A percentile compares a stretch with the other conserved stretches of the same genome.
These are phyloP conservation scores for Teunomyces kruisii DNA, from an alignment of 805 yeast species.

Conservation along the genomic window DNA sequence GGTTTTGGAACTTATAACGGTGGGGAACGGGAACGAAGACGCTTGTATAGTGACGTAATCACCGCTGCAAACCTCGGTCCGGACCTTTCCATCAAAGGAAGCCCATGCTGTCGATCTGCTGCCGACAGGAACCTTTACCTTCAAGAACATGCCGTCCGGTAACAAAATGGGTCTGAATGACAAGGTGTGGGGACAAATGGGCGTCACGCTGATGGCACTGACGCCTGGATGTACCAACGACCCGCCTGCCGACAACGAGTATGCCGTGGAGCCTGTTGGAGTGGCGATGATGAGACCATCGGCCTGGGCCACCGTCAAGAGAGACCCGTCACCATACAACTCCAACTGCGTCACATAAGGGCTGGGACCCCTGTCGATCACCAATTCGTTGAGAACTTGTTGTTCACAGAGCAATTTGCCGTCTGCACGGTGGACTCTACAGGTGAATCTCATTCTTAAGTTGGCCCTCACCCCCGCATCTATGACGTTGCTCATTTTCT, in stretches of 20 bases:
- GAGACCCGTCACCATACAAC: slow-evolving; percentile 80
- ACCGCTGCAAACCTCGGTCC: slow-evolving; percentile 79
- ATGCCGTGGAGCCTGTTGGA: slow-evolving; percentile 96
- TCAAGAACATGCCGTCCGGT: slow-evolving; percentile 89
- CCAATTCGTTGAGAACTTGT: slow-evolving; percentile 86
- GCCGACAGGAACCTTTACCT: slow-evolving; percentile 72
- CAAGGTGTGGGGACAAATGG: slow-evolving; percentile 93
- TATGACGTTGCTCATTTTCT: slow-evolving; percentile 55
- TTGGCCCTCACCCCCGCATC: slow-evolving; percentile 72
- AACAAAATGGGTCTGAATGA: slow-evolving; percentile 89
- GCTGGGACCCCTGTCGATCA: slow-evolving; percentile 90
- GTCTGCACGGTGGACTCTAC: slow-evolving; percentile 58
- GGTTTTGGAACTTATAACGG: slow-evolving; percentile 70
- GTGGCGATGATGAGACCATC: slow-evolving; percentile 92
- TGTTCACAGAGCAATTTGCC: slow-evolving; percentile 61
- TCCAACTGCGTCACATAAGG: slow-evolving; percentile 91
- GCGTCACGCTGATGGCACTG: slow-evolving; percentile 88
- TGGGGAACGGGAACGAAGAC: slow-evolving; percentile 90
- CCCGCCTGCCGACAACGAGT: slow-evolving; percentile 93
- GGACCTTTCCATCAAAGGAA: slow-evolving; percentile 88
- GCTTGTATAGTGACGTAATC: slow-evolving; percentile 85
- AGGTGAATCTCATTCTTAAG: slow-evolving; percentile 83
- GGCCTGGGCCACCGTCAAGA: slow-evolving; percentile 88
- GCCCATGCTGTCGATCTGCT: slow-evolving; percentile 96
- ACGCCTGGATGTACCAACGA: slow-evolving; percentile 93